Conservation (phyloP, 352 stramenopile genomes). For the Phytopythium aichiense region DNA sequence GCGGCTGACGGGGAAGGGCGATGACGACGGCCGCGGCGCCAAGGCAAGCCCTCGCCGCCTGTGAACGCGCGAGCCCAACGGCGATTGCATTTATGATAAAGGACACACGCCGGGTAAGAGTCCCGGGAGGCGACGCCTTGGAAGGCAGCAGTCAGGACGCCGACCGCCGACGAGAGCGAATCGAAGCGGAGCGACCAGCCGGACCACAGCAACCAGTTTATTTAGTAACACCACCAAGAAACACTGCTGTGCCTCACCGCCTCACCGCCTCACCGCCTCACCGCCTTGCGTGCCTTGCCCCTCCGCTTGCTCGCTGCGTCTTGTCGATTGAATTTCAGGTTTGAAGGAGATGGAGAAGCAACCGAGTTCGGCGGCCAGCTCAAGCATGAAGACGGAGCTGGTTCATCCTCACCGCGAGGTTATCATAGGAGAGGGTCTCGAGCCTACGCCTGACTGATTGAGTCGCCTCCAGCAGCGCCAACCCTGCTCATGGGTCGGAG, state of each 20-base stretch:
- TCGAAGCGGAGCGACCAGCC: neutral
- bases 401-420: too few species aligned
- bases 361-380: too few species aligned
- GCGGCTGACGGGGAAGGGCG: conserved; percentile 24
- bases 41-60: conserved; percentile 10
- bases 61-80: conserved; percentile 6
- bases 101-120: too few species aligned
- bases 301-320: neutral
- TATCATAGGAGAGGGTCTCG: too few species aligned
- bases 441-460: too few species aligned
- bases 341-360: neutral
- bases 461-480: too few species aligned
- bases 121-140: neutral
- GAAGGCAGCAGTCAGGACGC: neutral
- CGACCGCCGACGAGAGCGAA: neutral
- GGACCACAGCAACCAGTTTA: neutral
- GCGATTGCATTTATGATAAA: neutral
- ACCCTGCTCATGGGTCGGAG: too few species aligned
- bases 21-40: conserved; percentile 9
- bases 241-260: too few species aligned
- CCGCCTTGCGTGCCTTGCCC: too few species aligned
- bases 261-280: neutral
- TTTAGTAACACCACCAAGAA: too few species aligned
- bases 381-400: too few species aligned
- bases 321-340: neutral